Conservation (phyloP, 495 filamentous ascomycete species). For the Cercophora samala region DNA sequence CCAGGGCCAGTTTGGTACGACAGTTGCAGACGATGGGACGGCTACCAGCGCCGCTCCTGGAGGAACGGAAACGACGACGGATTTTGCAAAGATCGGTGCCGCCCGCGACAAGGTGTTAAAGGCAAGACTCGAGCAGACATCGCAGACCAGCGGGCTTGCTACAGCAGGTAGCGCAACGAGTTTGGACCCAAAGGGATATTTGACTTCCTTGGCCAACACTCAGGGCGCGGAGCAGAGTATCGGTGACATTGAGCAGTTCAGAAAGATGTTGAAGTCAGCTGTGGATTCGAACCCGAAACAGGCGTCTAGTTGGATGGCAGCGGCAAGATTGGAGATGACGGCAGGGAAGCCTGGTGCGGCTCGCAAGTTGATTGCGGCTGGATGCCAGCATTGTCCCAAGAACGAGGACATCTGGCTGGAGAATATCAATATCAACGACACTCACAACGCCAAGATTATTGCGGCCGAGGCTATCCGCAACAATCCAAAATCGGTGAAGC, state of each 20-base stretch:
- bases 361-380: slow-evolving; percentile 76
- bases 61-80: slow-evolving; percentile 62
- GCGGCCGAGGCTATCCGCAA: slow-evolving; percentile 90
- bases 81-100: slow-evolving; percentile 96
- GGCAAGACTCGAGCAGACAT: slow-evolving; percentile 86
- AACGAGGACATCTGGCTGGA: slow-evolving; percentile 96
- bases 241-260: slow-evolving; percentile 92
- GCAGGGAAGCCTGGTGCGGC: slow-evolving; percentile 88
- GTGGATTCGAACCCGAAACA: slow-evolving; percentile 94
- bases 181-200: slow-evolving; percentile 92
- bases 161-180: slow-evolving; percentile 79
- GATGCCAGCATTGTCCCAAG: slow-evolving; percentile 86
- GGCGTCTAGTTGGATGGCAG: slow-evolving; percentile 94
- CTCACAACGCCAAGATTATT: slow-evolving; percentile 90
- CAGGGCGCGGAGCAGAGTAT: slow-evolving; percentile 80
- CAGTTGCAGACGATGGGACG: slow-evolving; percentile 72
- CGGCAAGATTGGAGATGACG: slow-evolving; percentile 85
- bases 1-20: slow-evolving; percentile 76
- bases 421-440: slow-evolving; percentile 86
- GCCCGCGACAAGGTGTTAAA: slow-evolving; percentile 91
- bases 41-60: slow-evolving; percentile 51
- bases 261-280: slow-evolving; percentile 88
- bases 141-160: slow-evolving; percentile 64
- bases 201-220: slow-evolving; percentile 80
- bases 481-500: slow-evolving; percentile 79